Evolutionary conservation across 805 yeast species (phyloP), one percentile per base, ranked within the genome.

Genomic region (Wickerhamomyces hampshirensis): DNA sequence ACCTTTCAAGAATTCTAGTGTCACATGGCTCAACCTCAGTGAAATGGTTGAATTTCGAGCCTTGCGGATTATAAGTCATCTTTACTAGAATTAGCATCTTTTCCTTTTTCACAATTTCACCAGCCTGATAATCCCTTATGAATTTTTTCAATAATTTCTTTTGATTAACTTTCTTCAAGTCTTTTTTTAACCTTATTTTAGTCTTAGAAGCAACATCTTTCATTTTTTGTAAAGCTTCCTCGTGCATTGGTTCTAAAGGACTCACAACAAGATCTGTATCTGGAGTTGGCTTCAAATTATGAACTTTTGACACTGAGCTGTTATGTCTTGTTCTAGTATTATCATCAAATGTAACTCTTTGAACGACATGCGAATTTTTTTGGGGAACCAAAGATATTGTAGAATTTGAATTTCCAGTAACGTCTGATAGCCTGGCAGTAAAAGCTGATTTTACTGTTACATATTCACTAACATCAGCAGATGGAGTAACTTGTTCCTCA

Each of bases 71-170:
- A 5, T 46, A 29, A 1, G 66, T 51, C 6, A 51, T 40, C 50
- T 77, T 79, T 13, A 78, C 70, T 60, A 78, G 62, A 0, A 85
- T 85, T 14, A 89, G 62, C 76, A 84, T 77, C 49, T 72, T 77
- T 39, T 83, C 89, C 43, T 73, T 60, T 40, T 76, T 72, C 4
- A 88, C 62, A 11, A 85, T 69, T 35, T 80, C 81, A 4, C 94
- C 95, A 1, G 60, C 62, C 13, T 61, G 44, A 40, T 37, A 63
- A 69, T 10, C 47, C 49, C 18, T 53, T 51, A 30, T 67, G 56
- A 37, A 65, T 33, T 35, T 46, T 48, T 37, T 48, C 48, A 27
- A 55, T n/a, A 39, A 24, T 45, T 42, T 26, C 45, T 37, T 34
- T 40, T 46, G 37, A 3, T 44, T 51, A 31, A 38, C 27, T 35